Evolutionary conservation across 495 filamentous ascomycete species (phyloP).

Genomic region (Podospora appendiculata): DNA sequence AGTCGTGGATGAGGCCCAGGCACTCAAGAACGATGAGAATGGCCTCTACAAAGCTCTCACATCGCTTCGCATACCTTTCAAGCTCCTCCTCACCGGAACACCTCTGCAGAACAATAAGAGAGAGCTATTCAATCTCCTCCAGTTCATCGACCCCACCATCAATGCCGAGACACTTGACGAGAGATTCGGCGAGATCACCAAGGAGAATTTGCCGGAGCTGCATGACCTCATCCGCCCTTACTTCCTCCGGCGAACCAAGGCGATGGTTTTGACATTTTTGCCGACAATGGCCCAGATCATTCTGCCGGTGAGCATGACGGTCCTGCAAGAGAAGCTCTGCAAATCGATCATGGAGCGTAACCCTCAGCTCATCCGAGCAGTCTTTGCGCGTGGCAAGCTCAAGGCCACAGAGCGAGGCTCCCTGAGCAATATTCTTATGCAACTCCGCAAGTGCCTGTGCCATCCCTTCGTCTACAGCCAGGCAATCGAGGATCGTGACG

Average conservation of each 20-base stretch:
- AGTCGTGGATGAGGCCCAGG: conserved; percentile 93
- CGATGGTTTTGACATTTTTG: conserved; percentile 78
- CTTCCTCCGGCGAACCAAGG: conserved; percentile 68
- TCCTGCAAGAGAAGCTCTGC: conserved; percentile 89
- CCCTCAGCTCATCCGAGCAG: conserved; percentile 76
- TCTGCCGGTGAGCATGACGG: conserved; percentile 83
- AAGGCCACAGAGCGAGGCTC: conserved; percentile 65
- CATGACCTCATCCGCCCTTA: conserved; percentile 82
- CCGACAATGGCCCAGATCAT: conserved; percentile 93
- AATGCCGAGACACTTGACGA: conserved; percentile 66
- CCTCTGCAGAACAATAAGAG: conserved; percentile 92
- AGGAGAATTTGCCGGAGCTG: conserved; percentile 70
- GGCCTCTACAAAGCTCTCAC: conserved; percentile 68
- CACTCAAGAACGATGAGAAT: conserved; percentile 88
- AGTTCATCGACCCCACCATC: conserved; percentile 69
- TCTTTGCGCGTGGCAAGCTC: conserved; percentile 60
- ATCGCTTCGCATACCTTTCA: conserved; percentile 66
- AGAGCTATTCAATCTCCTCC: conserved; percentile 90
- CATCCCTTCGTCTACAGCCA: conserved; percentile 92
- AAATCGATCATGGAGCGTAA: conserved; percentile 89
- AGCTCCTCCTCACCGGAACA: conserved; percentile 80
- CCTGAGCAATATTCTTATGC: conserved; percentile 90
- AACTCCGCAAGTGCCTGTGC: conserved; percentile 88
- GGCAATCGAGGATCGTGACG: conserved; percentile 73
- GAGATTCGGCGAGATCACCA: conserved; percentile 64